Percentiles rank a stretch among this genome's conserved stretches.
These are phyloP conservation scores for Syncephalis fuscata DNA, from an alignment of 371 early-diverging fungal genomes.

Conservation along the genomic window DNA sequence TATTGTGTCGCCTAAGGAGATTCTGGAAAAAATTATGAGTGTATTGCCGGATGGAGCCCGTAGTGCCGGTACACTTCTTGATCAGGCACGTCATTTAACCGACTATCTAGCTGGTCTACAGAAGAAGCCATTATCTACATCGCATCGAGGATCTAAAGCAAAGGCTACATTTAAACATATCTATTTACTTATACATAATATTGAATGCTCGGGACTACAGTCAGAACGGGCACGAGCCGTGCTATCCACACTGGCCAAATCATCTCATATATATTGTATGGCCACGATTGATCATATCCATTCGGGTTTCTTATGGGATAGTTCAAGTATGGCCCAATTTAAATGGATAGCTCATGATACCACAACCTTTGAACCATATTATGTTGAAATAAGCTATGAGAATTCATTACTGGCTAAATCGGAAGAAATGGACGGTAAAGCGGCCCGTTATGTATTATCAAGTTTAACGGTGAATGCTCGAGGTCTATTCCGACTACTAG, in stretches of 20 bases:
- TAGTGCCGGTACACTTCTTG: slow-evolving; percentile 28
- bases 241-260: slow-evolving; percentile 43
- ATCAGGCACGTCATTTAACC: slow-evolving; percentile 41
- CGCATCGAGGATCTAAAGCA: too few relatives aligned
- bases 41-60: slow-evolving; percentile 18
- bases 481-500: slow-evolving; percentile 56
- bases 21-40: slow-evolving; percentile 39
- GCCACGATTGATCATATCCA: slow-evolving; percentile 85
- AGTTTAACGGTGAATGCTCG: slow-evolving; percentile 69
- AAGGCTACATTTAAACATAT: slow-evolving; percentile 30
- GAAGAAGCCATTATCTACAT: slow-evolving; percentile 16
- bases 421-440: slow-evolving; percentile 37
- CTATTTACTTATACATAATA: slow-evolving; percentile 73
- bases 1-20: slow-evolving; percentile 46
- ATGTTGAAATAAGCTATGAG: slow-evolving; percentile 68
- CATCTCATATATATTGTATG: slow-evolving; percentile 51
- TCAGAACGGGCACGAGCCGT: slow-evolving; percentile 45
- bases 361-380: slow-evolving; percentile 70
- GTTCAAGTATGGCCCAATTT: slow-evolving; percentile 39
- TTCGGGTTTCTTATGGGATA: slow-evolving; percentile 76
- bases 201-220: slow-evolving; percentile 75
- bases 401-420: slow-evolving; percentile 45
- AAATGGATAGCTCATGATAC: slow-evolving; percentile 81
- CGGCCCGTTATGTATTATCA: slow-evolving; percentile 66
- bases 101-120: slow-evolving; percentile 15